These are phyloP conservation scores for Striga asiatica DNA, from an alignment of 257 asterid species.

Conservation along the genomic window DNA sequence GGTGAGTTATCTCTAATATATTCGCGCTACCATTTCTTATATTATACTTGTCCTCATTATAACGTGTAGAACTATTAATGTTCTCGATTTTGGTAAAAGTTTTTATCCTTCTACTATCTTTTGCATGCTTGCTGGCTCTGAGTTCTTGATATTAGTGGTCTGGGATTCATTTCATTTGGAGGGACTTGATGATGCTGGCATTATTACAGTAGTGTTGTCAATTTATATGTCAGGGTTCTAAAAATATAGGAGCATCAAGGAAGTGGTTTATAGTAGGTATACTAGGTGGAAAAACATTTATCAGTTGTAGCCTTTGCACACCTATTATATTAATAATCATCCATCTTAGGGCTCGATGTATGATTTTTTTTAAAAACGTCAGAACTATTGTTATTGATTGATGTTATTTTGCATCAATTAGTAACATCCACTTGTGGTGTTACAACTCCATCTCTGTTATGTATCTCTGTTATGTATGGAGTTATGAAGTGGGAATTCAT, in stretches of 20 bases:
- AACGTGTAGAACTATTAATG: neutral
- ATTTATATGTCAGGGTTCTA: neutral
- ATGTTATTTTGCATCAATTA: too few species aligned
- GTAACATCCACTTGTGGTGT: too few species aligned
- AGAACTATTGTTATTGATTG: too few species aligned
- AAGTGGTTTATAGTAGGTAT: neutral
- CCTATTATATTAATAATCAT: neutral
- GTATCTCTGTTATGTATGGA: too few species aligned
- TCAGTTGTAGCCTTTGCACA: neutral
- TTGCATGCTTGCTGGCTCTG: conserved; percentile 7
- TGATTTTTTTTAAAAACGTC: neutral
- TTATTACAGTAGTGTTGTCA: neutral
- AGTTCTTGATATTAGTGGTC: neutral
- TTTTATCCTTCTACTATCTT: conserved; percentile 8
- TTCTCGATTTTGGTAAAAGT: conserved; percentile 8
- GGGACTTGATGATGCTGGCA: neutral
- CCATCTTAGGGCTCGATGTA: neutral
- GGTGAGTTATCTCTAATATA: conserved; percentile 48
- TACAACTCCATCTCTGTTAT: too few species aligned
- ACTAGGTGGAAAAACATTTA: neutral
- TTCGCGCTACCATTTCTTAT: too few species aligned
- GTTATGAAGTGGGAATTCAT: too few species aligned
- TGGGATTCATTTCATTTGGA: neutral
- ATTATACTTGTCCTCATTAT: neutral
- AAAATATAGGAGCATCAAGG: neutral